A percentile compares a stretch with the other conserved stretches of the same genome.
Evolutionary conservation across 2,329 filamentous ascomycete species (phyloP).

Genomic region (Fragosphaeria purpurea): DNA sequence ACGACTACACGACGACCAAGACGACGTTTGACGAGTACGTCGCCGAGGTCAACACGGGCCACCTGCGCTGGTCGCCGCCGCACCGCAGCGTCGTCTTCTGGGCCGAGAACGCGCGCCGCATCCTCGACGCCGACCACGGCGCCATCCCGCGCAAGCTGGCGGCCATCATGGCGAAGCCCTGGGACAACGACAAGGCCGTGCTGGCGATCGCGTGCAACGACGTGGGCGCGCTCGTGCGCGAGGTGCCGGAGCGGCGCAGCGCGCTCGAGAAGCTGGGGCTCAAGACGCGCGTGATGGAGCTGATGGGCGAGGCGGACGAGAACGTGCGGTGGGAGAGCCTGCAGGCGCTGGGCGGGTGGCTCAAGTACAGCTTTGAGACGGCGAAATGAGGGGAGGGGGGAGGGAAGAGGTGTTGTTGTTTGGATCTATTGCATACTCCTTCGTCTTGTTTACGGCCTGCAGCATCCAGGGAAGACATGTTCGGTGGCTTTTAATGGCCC

Average conservation of each 20-base stretch:
- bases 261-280: conserved; percentile 75
- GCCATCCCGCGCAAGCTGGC: conserved; percentile 69
- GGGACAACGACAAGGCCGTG: conserved; percentile 75
- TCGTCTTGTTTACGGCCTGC: neutral
- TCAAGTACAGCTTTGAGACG: conserved; percentile 53
- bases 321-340: conserved; percentile 87
- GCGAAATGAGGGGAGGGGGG: conserved; percentile 12
- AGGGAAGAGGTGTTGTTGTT: neutral
- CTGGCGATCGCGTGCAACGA: conserved; percentile 90
- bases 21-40: conserved; percentile 83
- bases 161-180: conserved; percentile 68
- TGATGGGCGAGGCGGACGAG: conserved; percentile 86
- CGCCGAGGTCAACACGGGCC: conserved; percentile 74
- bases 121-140: conserved; percentile 74
- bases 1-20: conserved; percentile 60
- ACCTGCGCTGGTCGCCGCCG: conserved; percentile 86
- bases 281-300: conserved; percentile 81
- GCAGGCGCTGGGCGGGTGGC: conserved; percentile 61
- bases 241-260: conserved; percentile 73
- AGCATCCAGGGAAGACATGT: too few species aligned
- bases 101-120: conserved; percentile 81
- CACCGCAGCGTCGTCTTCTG: conserved; percentile 82
- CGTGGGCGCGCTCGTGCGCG: conserved; percentile 76
- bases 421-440: neutral
- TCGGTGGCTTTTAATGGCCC: too few species aligned